Percentiles rank a stretch among this genome's conserved stretches.
These are phyloP conservation scores for Saccharomycopsis sp. DNA, from an alignment of 805 yeast genomes.

Conservation along the genomic window DNA sequence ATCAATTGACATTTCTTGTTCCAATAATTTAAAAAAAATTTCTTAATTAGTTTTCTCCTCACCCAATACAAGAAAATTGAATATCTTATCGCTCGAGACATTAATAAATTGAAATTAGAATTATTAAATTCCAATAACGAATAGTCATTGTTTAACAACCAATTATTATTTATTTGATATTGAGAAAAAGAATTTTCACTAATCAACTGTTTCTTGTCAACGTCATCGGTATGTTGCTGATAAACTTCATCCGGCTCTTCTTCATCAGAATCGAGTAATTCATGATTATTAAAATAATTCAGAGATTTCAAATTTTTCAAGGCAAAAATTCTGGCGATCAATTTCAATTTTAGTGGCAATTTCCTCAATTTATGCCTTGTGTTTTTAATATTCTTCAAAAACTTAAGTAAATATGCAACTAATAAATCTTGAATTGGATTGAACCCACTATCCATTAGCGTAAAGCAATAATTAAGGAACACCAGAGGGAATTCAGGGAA, in stretches of 20 bases:
- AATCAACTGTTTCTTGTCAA: conserved; percentile 1
- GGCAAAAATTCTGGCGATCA: conserved; percentile 19
- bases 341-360: conserved; percentile 10
- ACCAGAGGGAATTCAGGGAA: conserved; percentile 17
- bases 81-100: conserved; percentile 19
- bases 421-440: conserved; percentile 18
- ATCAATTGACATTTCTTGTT: conserved; percentile 1
- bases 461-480: conserved; percentile 15
- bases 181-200: neutral
- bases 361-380: neutral
- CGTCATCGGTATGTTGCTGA: conserved; percentile 4
- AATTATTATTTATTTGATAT: conserved; percentile 11
- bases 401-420: conserved; percentile 13
- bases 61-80: conserved; percentile 20
- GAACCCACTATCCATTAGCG: conserved; percentile 19
- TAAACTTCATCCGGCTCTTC: conserved; percentile 2
- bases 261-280: conserved; percentile 6
- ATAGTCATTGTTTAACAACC: conserved; percentile 11
- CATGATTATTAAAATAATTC: conserved; percentile 6
- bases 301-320: conserved; percentile 12
- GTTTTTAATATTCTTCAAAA: conserved; percentile 8
- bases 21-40: conserved; percentile 11
- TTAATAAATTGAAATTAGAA: conserved; percentile 16
- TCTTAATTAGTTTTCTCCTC: conserved; percentile 7
- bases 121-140: conserved; percentile 12